Evolutionary conservation across 306 rosid genomes (phyloP), one percentile per base, ranked within the genome.

Genomic region (Cucurbita pepo): DNA sequence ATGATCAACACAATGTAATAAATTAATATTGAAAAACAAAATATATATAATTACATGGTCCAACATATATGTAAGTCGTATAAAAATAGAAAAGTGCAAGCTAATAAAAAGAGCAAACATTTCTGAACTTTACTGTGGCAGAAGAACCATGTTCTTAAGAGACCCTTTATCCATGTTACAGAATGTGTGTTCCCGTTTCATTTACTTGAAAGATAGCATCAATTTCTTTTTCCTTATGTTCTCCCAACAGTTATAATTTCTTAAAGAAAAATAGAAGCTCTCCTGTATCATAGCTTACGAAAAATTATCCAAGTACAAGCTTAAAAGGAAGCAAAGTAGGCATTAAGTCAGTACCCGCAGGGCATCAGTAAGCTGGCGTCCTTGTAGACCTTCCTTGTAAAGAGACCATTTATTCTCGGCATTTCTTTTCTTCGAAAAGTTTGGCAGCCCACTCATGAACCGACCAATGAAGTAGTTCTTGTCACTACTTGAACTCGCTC

Each of bases 381-480:
- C 89, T 73, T 87, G 91, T 16, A 90, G 82, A 53, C 96, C 96
- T 13, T 93, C 98, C 77, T 93, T 93, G 25, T 85, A 85, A 4
- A 93, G 76, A 82, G 90, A 81, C 97, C 97, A 93, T 56, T 84
- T 90, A 78, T 93, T 93, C 61, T 93, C 98, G 16, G 92, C 96
- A 77, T 71, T 87, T 76, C 86, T 93, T 87, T 88, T 93, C 87
- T 82, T 90, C 2, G 96, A 93, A 81, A 93, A 93, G 76, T 84
- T 90, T 18, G 98, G 98, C 82, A 93, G 83, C 10, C 98, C 98
- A 6, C 87, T 69, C 56, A 82, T 82, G 77, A 93, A 93, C 71
- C 98, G 87, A 43, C 92, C 97, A 34, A 90, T 93, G 30, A 86
- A 86, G 81, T 83, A 90, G 79, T 83, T 87, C 76, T 93, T 93